Evolutionary conservation across 2,329 filamentous ascomycete genomes (phyloP).

Genomic region (Fusarium devonianum): DNA sequence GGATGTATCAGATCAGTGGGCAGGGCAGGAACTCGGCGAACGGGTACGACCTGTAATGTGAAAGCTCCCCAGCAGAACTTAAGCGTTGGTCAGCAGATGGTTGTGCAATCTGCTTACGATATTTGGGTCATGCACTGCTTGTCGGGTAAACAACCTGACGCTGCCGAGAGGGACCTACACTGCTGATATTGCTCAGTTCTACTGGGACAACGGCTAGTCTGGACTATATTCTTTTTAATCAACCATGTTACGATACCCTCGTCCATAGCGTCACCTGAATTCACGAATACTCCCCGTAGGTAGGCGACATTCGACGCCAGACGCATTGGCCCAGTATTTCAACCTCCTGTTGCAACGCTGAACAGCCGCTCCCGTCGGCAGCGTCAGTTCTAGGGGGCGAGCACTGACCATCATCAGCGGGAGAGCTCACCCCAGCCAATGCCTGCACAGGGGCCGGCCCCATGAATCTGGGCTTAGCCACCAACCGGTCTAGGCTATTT

Average conservation of each 20-base stretch:
- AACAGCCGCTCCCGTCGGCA: constrained; percentile 22
- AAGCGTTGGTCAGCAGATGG: not conserved
- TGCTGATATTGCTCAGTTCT: not conserved
- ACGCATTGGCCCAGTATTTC: constrained; percentile 7
- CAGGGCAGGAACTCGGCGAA: not conserved
- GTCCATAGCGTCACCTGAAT: too few relatives aligned
- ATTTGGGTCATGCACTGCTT: not conserved
- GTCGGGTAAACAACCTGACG: not conserved
- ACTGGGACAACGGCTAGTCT: too few relatives aligned
- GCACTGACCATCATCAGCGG: not conserved
- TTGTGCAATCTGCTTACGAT: too few relatives aligned
- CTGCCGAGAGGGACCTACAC: not conserved
- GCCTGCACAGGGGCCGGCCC: too few relatives aligned
- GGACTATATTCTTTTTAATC: too few relatives aligned
- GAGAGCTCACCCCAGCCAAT: not conserved
- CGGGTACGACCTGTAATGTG: not conserved
- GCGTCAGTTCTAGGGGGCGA: constrained; percentile 23
- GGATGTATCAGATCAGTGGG: too few relatives aligned
- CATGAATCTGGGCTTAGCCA: constrained; percentile 23
- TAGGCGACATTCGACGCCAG: constrained; percentile 7
- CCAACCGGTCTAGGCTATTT: constrained; percentile 26
- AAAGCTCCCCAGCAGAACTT: constrained; percentile 14
- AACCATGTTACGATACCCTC: too few relatives aligned
- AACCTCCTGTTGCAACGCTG: not conserved
- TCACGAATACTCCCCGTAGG: too few relatives aligned